Percentiles rank a stretch among this genome's conserved stretches.
Conservation (phyloP, 2,329 filamentous ascomycete genomes). For the Chrysoporthe austroafricana region DNA sequence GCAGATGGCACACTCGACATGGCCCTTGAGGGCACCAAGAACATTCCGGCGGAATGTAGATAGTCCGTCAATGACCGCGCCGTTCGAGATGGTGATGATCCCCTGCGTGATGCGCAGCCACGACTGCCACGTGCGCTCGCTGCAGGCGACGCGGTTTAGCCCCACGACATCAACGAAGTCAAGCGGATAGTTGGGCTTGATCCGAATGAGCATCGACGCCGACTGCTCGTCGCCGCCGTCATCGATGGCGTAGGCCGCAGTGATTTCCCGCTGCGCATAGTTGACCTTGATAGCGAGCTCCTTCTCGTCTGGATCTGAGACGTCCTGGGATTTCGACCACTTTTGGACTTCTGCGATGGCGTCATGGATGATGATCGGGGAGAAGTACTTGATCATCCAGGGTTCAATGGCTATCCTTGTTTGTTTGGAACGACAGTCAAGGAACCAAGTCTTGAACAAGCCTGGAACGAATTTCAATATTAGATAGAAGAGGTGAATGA, state of each 20-base stretch:
- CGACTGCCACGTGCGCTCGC: slow-evolving; percentile 88
- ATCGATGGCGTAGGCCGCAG: slow-evolving; percentile 76
- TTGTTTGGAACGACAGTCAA: slow-evolving; percentile 78
- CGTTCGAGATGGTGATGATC: slow-evolving; percentile 92
- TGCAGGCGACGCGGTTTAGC: slow-evolving; percentile 82
- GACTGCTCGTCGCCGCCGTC: slow-evolving; percentile 70
- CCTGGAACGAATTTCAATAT: slow-evolving; percentile 76
- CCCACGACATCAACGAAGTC: slow-evolving; percentile 76
- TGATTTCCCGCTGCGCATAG: slow-evolving; percentile 72
- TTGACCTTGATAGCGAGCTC: slow-evolving; percentile 72
- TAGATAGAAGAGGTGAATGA: slow-evolving; percentile 85
- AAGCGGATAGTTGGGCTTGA: slow-evolving; percentile 83
- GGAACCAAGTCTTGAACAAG: slow-evolving; percentile 82
- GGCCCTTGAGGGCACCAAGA: slow-evolving; percentile 84
- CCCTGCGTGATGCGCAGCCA: slow-evolving; percentile 90
- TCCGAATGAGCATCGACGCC: slow-evolving; percentile 78
- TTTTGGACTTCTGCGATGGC: slow-evolving; percentile 68
- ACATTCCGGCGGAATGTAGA: slow-evolving; percentile 86
- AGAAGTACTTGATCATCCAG: slow-evolving; percentile 87
- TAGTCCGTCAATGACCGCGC: slow-evolving; percentile 84
- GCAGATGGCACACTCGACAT: slow-evolving; percentile 95
- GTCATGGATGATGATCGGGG: slow-evolving; percentile 68
- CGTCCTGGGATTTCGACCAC: slow-evolving; percentile 64
- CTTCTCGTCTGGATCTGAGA: slow-evolving; percentile 54
- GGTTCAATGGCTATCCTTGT: slow-evolving; percentile 77